These are phyloP conservation scores for Colletotrichum musae DNA, from an alignment of 2,329 filamentous ascomycete species.

Conservation along the genomic window DNA sequence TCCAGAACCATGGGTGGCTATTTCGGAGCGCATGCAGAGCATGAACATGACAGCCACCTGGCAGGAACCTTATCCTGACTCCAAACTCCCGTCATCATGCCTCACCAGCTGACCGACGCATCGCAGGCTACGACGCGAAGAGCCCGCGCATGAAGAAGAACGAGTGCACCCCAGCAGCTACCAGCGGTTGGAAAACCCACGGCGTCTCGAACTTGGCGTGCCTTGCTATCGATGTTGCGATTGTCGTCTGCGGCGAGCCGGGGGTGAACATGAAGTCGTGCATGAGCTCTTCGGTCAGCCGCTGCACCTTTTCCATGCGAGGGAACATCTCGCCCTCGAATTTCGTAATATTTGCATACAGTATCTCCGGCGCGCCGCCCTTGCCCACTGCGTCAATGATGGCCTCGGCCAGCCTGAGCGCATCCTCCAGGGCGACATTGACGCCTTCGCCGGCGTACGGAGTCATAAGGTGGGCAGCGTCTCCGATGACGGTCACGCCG, in stretches of 20 bases:
- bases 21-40: slow-evolving; percentile 21
- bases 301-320: slow-evolving; percentile 54
- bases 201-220: slow-evolving; percentile 51
- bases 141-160: slow-evolving; percentile 47
- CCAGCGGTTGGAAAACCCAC: slow-evolving; percentile 50
- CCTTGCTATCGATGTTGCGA: slow-evolving; percentile 54
- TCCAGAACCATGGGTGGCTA: slow-evolving; percentile 25
- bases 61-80: slow-evolving; percentile 33
- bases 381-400: slow-evolving; percentile 52
- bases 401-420: slow-evolving; percentile 61
- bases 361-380: slow-evolving; percentile 41
- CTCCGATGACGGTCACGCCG: slow-evolving; percentile 70
- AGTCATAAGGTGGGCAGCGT: slow-evolving; percentile 73
- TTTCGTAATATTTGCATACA: slow-evolving; percentile 52
- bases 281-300: slow-evolving; percentile 61
- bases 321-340: slow-evolving; percentile 58
- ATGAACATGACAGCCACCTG: slow-evolving; percentile 12
- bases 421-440: slow-evolving; percentile 70
- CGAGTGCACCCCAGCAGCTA: slow-evolving; percentile 46
- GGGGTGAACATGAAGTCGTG: slow-evolving; percentile 63
- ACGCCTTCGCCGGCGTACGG: slow-evolving; percentile 73
- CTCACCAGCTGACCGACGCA: slow-evolving; percentile 15
- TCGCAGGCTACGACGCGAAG: slow-evolving; percentile 14
- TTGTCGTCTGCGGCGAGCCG: slow-evolving; percentile 58
- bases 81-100: slow-evolving; percentile 19